Base-by-base conservation (phyloP, 345 rosid species). In the Lagerstroemia speciosa region DNA sequence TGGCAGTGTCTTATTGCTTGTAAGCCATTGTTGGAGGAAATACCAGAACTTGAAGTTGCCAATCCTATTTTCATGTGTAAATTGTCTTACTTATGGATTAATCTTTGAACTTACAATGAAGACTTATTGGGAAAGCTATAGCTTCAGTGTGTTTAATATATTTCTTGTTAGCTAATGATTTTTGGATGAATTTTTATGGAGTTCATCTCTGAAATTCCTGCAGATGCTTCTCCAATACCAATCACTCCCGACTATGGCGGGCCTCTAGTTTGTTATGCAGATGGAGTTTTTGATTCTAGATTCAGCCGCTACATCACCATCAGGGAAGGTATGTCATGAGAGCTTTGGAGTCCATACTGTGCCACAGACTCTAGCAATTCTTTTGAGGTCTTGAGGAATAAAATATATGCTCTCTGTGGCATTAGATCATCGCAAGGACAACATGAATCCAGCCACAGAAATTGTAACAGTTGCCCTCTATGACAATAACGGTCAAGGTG, bases 221-320 rank as follows among this genome's bases (percentile, higher is more conserved):
- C 76, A 88, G 95, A 75, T 85, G 70, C 75, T 72, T 72, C 77
- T 71, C 94, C 90, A 1, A 74, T 64, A 26, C 89, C 97, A 27
- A 79, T 93, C 65, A 89, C 99, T n/a, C 95, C 88, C 0, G 93
- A 93, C 76, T 86, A 84, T 72, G 95, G 95, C 20, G 82, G 75
- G 48, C 87, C 89, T 8, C 71, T 76, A 34, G 82, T 85, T 12
- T 77, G 87, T 77, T 93, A 83, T 77, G 97, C 97, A 38, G 99
- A 93, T 76, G 99, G 97, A 64, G 85, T 91, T 37, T 87, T 87
- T 77, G 96, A 93, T 77, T 20, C 75, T 26, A 86, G 85, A 37
- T 81, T 91, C 77, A 71, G 77, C 67, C 88, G 92, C 60, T 91
- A 79, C 68, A 66, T 93, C 38, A 82, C 87, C 68, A 91, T 93